Evolutionary conservation across 768 basidiomycete species (phyloP).

Genomic region (Sarcodon sp.): DNA sequence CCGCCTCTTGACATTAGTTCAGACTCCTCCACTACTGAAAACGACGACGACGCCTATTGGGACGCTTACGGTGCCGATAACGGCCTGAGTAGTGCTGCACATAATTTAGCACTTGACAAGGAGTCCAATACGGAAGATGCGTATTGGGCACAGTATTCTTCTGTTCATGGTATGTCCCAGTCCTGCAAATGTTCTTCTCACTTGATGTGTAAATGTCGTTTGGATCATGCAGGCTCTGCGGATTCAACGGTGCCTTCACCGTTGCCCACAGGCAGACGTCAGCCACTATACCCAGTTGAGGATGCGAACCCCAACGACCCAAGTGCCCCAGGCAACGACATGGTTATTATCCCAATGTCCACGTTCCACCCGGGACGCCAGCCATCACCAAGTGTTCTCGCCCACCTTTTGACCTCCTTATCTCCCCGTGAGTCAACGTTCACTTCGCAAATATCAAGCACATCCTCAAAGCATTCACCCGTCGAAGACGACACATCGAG

Average conservation of each 20-base stretch:
- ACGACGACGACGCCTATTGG: constrained; percentile 52
- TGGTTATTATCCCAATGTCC: constrained; percentile 6
- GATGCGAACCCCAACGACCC: constrained; percentile 10
- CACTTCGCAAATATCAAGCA: constrained; percentile 5
- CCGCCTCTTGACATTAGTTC: constrained; percentile 5
- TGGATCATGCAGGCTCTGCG: constrained; percentile 37
- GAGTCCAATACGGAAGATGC: constrained; percentile 35
- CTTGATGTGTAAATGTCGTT: background rate
- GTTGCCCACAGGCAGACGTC: constrained; percentile 15
- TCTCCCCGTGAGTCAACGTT: constrained; percentile 11
- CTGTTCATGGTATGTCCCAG: constrained; percentile 45
- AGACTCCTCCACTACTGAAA: constrained; percentile 6
- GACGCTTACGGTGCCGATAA: constrained; percentile 39
- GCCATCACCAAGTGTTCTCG: constrained; percentile 16
- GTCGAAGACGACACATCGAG: constrained; percentile 3
- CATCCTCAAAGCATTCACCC: constrained; percentile 1
- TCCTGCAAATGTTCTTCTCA: background rate
- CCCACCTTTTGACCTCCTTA: constrained; percentile 13
- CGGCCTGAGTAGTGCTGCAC: constrained; percentile 9
- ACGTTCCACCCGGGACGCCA: constrained; percentile 11
- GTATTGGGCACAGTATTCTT: constrained; percentile 67
- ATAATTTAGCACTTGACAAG: constrained; percentile 12
- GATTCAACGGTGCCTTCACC: constrained; percentile 58
- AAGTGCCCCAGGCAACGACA: constrained; percentile 11
- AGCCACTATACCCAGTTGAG: constrained; percentile 7